These are phyloP conservation scores for Elongisporangium prolatum DNA, from an alignment of 352 stramenopile species.

Conservation along the genomic window DNA sequence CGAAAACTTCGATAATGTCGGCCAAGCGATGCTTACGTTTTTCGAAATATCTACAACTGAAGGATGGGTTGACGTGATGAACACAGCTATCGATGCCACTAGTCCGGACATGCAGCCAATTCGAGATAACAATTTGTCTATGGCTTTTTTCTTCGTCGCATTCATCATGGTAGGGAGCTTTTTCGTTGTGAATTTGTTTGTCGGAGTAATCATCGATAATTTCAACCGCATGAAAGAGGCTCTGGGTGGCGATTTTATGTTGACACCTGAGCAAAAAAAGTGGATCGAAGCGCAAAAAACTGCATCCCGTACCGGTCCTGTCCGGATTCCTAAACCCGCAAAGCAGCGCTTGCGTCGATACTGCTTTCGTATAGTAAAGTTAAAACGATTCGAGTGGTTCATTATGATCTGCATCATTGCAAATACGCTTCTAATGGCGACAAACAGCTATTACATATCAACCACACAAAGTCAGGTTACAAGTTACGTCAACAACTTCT, in stretches of 20 bases:
- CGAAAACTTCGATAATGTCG: constrained; percentile 87
- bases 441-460: constrained; percentile 82
- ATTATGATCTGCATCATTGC: constrained; percentile 89
- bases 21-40: constrained; percentile 70
- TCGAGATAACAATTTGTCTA: constrained; percentile 72
- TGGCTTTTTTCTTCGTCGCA: constrained; percentile 84
- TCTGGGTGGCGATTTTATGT: constrained; percentile 65
- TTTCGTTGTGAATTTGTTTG: constrained; percentile 93
- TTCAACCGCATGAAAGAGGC: constrained; percentile 90
- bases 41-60: constrained; percentile 94
- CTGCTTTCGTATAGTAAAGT: constrained; percentile 69
- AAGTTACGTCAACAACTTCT: constrained; percentile 78
- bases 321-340: constrained; percentile 50
- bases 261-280: constrained; percentile 89
- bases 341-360: constrained; percentile 37
- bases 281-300: constrained; percentile 84
- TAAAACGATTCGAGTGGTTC: constrained; percentile 75
- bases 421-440: constrained; percentile 88
- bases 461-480: constrained; percentile 48
- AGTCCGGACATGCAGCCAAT: constrained; percentile 91
- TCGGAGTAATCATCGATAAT: constrained; percentile 93
- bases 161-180: constrained; percentile 93
- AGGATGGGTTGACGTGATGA: constrained; percentile 92
- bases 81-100: constrained; percentile 81
- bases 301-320: constrained; percentile 54